Conservation (phyloP, 75 land plant species). For the Picea sitchensis region DNA sequence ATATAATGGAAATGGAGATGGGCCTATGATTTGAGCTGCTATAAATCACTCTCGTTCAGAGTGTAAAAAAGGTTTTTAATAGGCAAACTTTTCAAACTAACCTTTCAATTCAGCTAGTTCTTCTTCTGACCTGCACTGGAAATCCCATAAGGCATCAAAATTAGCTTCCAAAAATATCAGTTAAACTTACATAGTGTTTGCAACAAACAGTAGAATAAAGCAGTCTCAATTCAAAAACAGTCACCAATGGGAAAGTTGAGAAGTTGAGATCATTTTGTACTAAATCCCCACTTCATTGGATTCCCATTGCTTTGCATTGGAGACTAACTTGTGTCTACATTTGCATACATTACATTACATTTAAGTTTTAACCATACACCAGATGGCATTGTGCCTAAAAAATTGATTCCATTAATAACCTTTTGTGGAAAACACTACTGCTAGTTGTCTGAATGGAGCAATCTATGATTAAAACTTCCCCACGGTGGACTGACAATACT, state of each 20-base stretch:
- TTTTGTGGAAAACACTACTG: neutral
- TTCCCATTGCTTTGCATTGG: neutral
- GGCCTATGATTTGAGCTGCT: neutral
- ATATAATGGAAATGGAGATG: neutral
- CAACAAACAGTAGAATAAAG: conserved; percentile 1
- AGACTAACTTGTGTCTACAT: neutral
- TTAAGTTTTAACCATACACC: no score
- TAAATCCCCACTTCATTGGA: neutral
- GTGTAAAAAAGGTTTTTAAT: neutral
- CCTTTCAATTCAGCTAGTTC: conserved; percentile 88
- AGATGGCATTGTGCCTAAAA: neutral
- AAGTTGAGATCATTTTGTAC: no score
- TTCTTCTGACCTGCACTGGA: conserved; percentile 93
- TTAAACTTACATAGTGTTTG: neutral
- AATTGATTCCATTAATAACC: neutral
- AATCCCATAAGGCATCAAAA: conserved; percentile 12
- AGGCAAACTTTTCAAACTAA: conserved; percentile 11
- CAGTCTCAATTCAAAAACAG: neutral
- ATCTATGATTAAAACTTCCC: neutral
- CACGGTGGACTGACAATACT: neutral
- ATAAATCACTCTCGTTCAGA: neutral
- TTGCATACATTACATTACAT: neutral
- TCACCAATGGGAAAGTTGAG: no score
- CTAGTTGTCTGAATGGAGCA: neutral
- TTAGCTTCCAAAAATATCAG: conserved; percentile 6